Evolutionary conservation across 495 filamentous ascomycete genomes (phyloP), one percentile per base, ranked within the genome.

Genomic region (Amphirosellinia nigrospora): DNA sequence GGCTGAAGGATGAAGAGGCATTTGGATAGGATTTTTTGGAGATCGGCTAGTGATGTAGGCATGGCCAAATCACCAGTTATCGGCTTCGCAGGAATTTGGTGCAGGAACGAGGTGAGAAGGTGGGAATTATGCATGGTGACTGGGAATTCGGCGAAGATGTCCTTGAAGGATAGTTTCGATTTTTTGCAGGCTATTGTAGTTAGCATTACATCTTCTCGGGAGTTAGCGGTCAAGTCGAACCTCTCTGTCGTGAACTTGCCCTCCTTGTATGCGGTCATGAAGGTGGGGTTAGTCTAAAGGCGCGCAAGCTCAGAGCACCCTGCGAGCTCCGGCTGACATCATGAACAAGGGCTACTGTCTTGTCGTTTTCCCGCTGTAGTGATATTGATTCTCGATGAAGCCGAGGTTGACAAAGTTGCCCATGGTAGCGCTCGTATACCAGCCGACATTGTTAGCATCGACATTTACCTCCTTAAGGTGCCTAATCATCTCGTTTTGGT

Each of bases 391-490:
- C 86, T 99, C 96, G 84, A 98, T 93, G 77, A 97, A 94, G 84
- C 92, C 93, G 74, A 90, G 80, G 84, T 92, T 97, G 83, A 98
- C 88, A 70, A 98, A 99, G 86, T 98, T 98, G 78, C 96, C 96
- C 89, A 99, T 96, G 82, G 94, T 97, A 69, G 95, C 94, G 82
- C 94, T 98, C 65, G 93, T 97, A 82, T 99, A 99, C 95, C 95
- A 99, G 68, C 96, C 96, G 66, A 96, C 94, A 74, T 93, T 97
- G 84, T 98, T 97, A 71, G 96, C 96, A 80, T 99, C 96, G 66
- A 98, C 92, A 78, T 99, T 99, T 74, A 99, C 96, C 81, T 98
- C 96, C 77, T 94, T 89, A 45, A 99, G 85, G 80, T 94, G 94
- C 72, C 93, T 91, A 79, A 99, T 94, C 96, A 98, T 98, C 82